These are phyloP conservation scores for Hanseniaspora mollemarum DNA, from an alignment of 805 yeast genomes.

Conservation along the genomic window DNA sequence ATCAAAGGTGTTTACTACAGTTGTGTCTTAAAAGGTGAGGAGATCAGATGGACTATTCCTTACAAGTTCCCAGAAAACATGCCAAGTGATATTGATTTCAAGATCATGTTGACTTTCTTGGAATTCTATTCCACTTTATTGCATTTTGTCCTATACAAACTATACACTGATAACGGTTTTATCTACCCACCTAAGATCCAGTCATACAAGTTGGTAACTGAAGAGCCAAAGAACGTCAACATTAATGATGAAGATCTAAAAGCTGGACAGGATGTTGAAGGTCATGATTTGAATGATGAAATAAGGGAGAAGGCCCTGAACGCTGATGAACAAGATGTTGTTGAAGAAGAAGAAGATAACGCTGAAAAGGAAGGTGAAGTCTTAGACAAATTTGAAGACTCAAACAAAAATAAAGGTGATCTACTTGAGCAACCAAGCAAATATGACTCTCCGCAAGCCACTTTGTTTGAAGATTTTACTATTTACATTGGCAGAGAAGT, in stretches of 20 bases:
- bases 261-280: conserved; percentile 29
- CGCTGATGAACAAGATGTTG: conserved; percentile 31
- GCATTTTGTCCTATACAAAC: conserved; percentile 74
- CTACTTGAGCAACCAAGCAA: conserved; percentile 58
- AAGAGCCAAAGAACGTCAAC: conserved; percentile 20
- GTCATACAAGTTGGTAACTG: conserved; percentile 61
- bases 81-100: conserved; percentile 87
- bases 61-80: conserved; percentile 93
- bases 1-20: conserved; percentile 95
- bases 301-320: conserved; percentile 34
- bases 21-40: conserved; percentile 83
- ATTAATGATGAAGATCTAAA: conserved; percentile 13
- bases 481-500: conserved; percentile 94
- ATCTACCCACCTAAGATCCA: conserved; percentile 84
- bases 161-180: conserved; percentile 74
- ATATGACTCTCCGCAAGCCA: conserved; percentile 47
- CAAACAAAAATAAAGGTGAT: conserved; percentile 54
- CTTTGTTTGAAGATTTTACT: conserved; percentile 59
- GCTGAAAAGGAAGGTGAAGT: conserved; percentile 36
- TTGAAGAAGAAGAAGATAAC: conserved; percentile 27
- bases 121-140: conserved; percentile 89
- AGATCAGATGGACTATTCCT: conserved; percentile 90
- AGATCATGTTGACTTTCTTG: conserved; percentile 91
- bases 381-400: conserved; percentile 63
- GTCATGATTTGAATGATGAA: conserved; percentile 41